Evolutionary conservation across 805 yeast species (phyloP).

Genomic region (Pichia rugopelliculosa): DNA sequence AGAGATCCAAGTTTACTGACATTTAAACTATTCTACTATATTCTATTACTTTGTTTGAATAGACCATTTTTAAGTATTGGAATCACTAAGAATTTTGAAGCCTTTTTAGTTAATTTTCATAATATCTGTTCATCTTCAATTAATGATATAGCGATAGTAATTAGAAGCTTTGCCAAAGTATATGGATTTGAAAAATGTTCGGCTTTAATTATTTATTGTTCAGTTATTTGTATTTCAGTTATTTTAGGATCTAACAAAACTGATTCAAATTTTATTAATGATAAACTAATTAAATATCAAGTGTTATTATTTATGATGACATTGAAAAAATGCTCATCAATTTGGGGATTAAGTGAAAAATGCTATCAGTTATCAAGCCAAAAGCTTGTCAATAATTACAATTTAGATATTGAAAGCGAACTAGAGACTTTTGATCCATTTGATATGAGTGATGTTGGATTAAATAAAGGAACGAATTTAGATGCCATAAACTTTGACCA

Average conservation of each 20-base stretch:
- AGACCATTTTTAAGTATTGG: slow-evolving; percentile 38
- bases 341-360: slow-evolving; percentile 3
- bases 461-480: no score
- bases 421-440: neutral
- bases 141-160: neutral
- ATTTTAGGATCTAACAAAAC: neutral
- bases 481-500: neutral
- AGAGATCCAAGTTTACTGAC: slow-evolving; percentile 43
- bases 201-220: neutral
- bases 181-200: slow-evolving; percentile 1
- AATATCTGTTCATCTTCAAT: neutral
- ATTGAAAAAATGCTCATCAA: neutral
- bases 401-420: neutral
- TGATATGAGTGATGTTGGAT: no score
- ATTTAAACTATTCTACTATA: slow-evolving; percentile 49
- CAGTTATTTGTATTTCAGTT: slow-evolving; percentile 2
- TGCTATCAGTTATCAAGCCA: neutral
- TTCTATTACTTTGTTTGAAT: slow-evolving; percentile 49
- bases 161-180: neutral
- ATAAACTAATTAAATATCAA: neutral
- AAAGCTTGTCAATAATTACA: neutral
- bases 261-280: neutral
- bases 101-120: neutral
- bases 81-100: neutral
- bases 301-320: slow-evolving; percentile 1